These are phyloP conservation scores for Podospora anserina DNA, from an alignment of 495 filamentous ascomycete genomes.

Conservation along the genomic window DNA sequence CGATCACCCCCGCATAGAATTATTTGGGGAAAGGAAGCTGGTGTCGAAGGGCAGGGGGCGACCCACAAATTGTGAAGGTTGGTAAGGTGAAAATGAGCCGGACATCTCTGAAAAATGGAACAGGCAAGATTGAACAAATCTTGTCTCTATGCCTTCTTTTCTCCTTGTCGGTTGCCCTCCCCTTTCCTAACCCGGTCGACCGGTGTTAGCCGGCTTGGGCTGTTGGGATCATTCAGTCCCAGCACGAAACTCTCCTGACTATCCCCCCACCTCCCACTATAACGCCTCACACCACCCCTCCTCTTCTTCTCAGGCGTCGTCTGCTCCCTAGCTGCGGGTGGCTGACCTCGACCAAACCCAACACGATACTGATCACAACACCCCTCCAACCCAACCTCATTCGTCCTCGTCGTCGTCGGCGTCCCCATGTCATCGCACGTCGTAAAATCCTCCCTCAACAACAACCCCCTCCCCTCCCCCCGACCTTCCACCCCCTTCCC, in stretches of 20 bases:
- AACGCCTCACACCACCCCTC: constrained; percentile 6
- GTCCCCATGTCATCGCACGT: constrained; percentile 6
- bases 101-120: background rate
- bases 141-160: background rate
- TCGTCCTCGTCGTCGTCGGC: constrained; percentile 21
- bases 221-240: constrained; percentile 30
- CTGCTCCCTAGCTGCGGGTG: constrained; percentile 8
- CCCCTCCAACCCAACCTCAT: constrained; percentile 27
- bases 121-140: background rate
- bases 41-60: background rate
- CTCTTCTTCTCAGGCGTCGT: constrained; percentile 4
- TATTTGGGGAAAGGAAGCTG: background rate
- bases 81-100: background rate
- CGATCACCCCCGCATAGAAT: background rate
- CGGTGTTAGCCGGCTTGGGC: constrained; percentile 29
- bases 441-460: constrained; percentile 13
- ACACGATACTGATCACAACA: constrained; percentile 28
- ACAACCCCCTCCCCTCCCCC: constrained; percentile 9
- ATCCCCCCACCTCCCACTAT: constrained; percentile 22
- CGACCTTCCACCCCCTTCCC: background rate
- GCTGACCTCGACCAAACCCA: constrained; percentile 7
- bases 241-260: constrained; percentile 32
- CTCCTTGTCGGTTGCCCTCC: background rate
- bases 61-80: background rate
- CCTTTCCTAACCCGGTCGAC: constrained; percentile 20